These are phyloP conservation scores for Dillenia suffruticosa DNA, from an alignment of 164 flowering plant species.

Conservation along the genomic window DNA sequence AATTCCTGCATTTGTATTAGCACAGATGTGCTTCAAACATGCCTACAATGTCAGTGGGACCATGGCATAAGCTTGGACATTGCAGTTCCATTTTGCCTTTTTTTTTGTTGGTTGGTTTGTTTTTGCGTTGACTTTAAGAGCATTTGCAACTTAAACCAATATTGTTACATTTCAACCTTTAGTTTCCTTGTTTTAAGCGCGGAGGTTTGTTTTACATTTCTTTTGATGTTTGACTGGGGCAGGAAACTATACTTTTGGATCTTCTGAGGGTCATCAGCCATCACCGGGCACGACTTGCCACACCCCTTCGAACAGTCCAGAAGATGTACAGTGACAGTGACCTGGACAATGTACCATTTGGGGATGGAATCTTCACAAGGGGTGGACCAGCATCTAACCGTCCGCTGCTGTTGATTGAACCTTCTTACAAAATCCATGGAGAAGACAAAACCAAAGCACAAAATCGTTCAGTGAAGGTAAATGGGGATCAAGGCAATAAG, in stretches of 20 bases:
- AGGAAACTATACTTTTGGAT: conserved; percentile 93
- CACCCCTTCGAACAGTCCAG: conserved; percentile 92
- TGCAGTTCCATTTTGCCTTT: too few relatives aligned
- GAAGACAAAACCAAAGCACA: conserved; percentile 54
- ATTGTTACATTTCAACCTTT: too few relatives aligned
- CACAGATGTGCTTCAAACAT: too few relatives aligned
- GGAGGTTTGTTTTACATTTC: too few relatives aligned
- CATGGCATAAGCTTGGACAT: too few relatives aligned
- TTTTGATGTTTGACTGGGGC: conserved; percentile 17
- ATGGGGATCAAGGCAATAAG: conserved; percentile 42
- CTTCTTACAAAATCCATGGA: conserved; percentile 57
- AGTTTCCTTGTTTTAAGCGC: too few relatives aligned
- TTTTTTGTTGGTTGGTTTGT: too few relatives aligned
- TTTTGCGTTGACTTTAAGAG: too few relatives aligned
- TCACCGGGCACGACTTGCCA: conserved; percentile 92
- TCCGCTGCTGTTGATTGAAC: conserved; percentile 62
- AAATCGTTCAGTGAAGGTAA: conserved; percentile 37
- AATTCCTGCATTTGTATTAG: too few relatives aligned
- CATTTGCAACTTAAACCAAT: too few relatives aligned
- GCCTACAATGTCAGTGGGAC: too few relatives aligned
- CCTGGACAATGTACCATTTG: conserved; percentile 56
- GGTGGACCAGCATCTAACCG: conserved; percentile 46
- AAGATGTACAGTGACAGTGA: conserved; percentile 70
- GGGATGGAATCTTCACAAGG: conserved; percentile 37
- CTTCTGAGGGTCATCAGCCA: conserved; percentile 94